Conservation (phyloP, 108 stramenopile genomes). For the Schizochytrium sp. region DNA sequence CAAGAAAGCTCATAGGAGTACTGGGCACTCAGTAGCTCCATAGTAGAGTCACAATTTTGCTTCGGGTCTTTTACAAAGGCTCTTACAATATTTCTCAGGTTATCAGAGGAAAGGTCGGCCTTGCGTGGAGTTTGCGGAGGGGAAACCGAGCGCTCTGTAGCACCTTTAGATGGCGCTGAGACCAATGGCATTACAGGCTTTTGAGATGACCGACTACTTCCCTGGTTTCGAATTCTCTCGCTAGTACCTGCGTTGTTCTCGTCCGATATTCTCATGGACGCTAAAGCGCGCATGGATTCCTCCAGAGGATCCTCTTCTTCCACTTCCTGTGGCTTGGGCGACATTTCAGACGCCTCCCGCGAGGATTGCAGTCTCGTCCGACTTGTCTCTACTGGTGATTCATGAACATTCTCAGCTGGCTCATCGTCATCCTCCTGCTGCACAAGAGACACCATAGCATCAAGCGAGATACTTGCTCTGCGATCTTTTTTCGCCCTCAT, state of each 20-base stretch:
- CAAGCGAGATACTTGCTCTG: constrained; percentile 39
- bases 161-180: not conserved
- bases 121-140: not conserved
- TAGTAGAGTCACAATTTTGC: not conserved
- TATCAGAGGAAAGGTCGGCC: not conserved
- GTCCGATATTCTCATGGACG: not conserved
- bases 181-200: not conserved
- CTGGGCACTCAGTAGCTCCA: not conserved
- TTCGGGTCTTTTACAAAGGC: constrained; percentile 16
- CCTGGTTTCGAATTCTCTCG: not conserved
- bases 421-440: not conserved
- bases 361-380: not conserved
- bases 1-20: not conserved
- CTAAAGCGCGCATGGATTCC: not conserved
- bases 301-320: not conserved
- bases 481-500: not conserved
- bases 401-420: not conserved
- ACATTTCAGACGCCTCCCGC: no score
- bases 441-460: not conserved
- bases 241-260: not conserved
- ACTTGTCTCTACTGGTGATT: not conserved
- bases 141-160: not conserved
- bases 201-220: not conserved
- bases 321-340: no score
- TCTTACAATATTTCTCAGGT: not conserved